Evolutionary conservation across 2,329 filamentous ascomycete species (phyloP), one percentile per base, ranked within the genome.

Genomic region (Diaporthe helianthi): DNA sequence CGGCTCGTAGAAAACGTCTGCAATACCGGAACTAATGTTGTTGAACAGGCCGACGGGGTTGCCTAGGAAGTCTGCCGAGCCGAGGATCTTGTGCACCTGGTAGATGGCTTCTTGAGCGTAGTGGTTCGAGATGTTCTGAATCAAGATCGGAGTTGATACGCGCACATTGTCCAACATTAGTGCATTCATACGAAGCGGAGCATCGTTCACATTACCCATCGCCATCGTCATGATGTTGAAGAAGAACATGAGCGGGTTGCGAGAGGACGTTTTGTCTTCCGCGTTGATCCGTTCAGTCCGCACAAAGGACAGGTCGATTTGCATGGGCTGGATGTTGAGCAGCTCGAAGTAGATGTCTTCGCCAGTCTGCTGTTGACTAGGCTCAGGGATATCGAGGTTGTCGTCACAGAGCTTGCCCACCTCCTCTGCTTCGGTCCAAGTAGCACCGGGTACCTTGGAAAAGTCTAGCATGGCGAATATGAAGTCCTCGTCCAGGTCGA

Each of bases 201-300:
- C 96, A 80, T 99, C 97, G 76, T 99, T 99, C 83, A 99, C 93
- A 76, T 99, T 99, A 73, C 96, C 96, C 76, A 99, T 96, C 17
- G 96, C 97, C 96, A 99, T 99, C 0, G 97, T 98, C 84, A 99
- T 90, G 74, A 98, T 93, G 77, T 99, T 98, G 79, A 98, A 90
- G 78, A 98, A 94, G 83, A 98, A 99, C 94, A 98, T 98, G 79
- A 99, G 86, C 0, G 97, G 97, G 77, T 97, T 99, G 51, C 89
- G 90, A 1, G 93, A 93, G 17, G 93, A 93, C 55, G 94, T 92
- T 74, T 96, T 97, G 79, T 98, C 94, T 78, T 98, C 95, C 2
- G 93, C 95, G 73, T 99, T 99, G 81, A 99, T 92, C 13, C 94
- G 90, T 79, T 99, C 96, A 0, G 96, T 99, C 24, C 96, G 91